These are phyloP conservation scores for Pseudogymnoascus sp. DNA, from an alignment of 2,329 filamentous ascomycete species.

Conservation along the genomic window DNA sequence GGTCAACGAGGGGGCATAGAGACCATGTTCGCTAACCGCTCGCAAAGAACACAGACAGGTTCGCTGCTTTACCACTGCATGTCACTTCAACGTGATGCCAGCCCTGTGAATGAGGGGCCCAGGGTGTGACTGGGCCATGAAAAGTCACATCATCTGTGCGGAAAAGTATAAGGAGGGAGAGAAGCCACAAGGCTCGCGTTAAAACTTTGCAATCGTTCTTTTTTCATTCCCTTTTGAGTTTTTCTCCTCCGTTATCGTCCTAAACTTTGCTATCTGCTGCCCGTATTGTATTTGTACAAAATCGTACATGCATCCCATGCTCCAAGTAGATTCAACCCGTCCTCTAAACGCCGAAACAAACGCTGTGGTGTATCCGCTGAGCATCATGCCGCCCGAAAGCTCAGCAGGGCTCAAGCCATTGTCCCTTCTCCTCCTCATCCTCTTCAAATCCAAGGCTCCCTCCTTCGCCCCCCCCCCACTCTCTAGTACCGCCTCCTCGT, in stretches of 20 bases:
- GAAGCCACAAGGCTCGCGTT: neutral
- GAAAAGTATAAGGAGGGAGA: neutral
- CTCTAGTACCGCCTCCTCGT: conserved; percentile 61
- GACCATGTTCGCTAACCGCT: neutral
- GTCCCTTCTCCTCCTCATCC: neutral
- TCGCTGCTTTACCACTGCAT: conserved; percentile 6
- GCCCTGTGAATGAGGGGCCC: neutral
- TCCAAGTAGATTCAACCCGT: conserved; percentile 3
- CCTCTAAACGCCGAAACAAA: conserved; percentile 8
- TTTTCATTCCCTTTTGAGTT: neutral
- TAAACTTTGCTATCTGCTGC: conserved; percentile 1
- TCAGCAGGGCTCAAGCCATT: conserved; percentile 7
- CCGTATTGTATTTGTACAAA: conserved; percentile 7
- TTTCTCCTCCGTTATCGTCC: neutral
- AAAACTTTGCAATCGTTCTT: conserved; percentile 4
- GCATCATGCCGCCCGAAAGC: neutral
- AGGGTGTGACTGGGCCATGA: neutral
- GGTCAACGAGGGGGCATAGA: neutral
- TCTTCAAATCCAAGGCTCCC: neutral
- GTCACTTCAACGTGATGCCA: conserved; percentile 9
- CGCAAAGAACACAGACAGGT: conserved; percentile 8
- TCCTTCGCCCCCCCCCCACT: neutral
- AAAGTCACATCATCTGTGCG: conserved; percentile 8
- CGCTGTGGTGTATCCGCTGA: conserved; percentile 1
- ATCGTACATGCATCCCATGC: conserved; percentile 6